A percentile compares a stretch with the other conserved stretches of the same genome.
phyloP scores from a whole-genome alignment of 176 grass and related monocot genomes.

The Areca catechu region DNA sequence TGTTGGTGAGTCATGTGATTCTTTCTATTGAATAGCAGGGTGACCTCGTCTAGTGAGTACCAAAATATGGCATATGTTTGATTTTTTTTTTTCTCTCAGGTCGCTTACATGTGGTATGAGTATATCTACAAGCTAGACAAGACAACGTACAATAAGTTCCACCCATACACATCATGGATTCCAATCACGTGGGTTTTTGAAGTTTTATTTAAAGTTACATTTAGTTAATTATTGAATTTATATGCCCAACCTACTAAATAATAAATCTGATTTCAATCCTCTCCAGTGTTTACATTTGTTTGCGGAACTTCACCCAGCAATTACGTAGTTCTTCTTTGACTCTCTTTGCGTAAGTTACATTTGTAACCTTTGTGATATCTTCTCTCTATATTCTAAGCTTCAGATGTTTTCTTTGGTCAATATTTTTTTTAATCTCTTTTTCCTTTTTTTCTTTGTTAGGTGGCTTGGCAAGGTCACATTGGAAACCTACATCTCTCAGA shows the following conservation, averaged over 20 bases:
- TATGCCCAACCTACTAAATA: neutral
- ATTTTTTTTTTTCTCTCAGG: conserved; percentile 30
- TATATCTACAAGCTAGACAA: conserved; percentile 76
- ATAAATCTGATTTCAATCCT: neutral
- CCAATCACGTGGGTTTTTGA: conserved; percentile 48
- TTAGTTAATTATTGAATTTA: neutral
- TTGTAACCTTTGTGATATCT: neutral
- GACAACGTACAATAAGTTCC: conserved; percentile 56
- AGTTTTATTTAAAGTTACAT: neutral
- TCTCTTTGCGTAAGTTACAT: conserved; percentile 41
- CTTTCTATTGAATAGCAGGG: neutral
- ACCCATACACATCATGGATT: conserved; percentile 74
- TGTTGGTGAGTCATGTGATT: conserved; percentile 25
- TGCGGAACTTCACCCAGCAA: conserved; percentile 59
- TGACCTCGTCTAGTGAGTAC: no score
- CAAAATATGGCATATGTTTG: no score
- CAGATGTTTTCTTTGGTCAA: neutral
- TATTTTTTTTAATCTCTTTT: conserved; percentile 6
- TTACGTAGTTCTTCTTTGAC: conserved; percentile 48
- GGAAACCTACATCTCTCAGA: conserved; percentile 70
- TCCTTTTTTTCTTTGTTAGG: conserved; percentile 13
- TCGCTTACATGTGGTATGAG: conserved; percentile 55
- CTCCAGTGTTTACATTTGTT: conserved; percentile 50
- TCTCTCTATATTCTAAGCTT: neutral
- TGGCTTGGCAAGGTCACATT: conserved; percentile 72